Conservation (phyloP, 768 basidiomycete genomes). For the Pleurotus salmoneostramineus region DNA sequence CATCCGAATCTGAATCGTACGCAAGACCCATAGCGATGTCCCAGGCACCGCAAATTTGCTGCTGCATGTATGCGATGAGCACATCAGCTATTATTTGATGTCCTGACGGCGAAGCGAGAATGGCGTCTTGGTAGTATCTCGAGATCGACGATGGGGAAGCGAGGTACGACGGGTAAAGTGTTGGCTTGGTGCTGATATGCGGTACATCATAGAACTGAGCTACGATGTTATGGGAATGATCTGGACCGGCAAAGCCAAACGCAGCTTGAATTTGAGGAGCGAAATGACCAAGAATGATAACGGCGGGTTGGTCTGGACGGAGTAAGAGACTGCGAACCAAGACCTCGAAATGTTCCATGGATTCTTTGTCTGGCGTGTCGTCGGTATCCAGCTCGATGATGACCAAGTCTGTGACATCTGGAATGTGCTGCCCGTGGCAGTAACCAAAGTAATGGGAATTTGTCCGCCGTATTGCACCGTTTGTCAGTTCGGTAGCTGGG, state of each 20-base stretch:
- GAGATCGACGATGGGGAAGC: constrained; percentile 57
- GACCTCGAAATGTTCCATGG: constrained; percentile 85
- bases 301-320: constrained; percentile 87
- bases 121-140: constrained; percentile 76
- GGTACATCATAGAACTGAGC: constrained; percentile 98
- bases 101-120: constrained; percentile 77
- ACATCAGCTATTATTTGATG: constrained; percentile 90
- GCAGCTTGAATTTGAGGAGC: constrained; percentile 76
- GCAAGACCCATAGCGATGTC: constrained; percentile 61
- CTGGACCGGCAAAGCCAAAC: constrained; percentile 86
- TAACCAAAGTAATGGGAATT: constrained; percentile 94
- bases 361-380: constrained; percentile 68
- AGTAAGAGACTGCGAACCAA: constrained; percentile 90
- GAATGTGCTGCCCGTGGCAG: constrained; percentile 90
- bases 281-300: constrained; percentile 95
- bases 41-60: constrained; percentile 88
- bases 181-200: constrained; percentile 82
- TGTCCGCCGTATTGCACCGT: constrained; percentile 91
- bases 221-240: constrained; percentile 84
- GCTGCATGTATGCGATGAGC: constrained; percentile 87
- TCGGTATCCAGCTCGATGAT: constrained; percentile 94
- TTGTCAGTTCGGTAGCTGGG: constrained; percentile 95
- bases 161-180: constrained; percentile 83
- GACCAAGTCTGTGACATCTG: constrained; percentile 90
- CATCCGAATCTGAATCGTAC: constrained; percentile 40